phyloP scores from a whole-genome alignment of 306 rosid genomes.

The Sesbania bispinosa region DNA sequence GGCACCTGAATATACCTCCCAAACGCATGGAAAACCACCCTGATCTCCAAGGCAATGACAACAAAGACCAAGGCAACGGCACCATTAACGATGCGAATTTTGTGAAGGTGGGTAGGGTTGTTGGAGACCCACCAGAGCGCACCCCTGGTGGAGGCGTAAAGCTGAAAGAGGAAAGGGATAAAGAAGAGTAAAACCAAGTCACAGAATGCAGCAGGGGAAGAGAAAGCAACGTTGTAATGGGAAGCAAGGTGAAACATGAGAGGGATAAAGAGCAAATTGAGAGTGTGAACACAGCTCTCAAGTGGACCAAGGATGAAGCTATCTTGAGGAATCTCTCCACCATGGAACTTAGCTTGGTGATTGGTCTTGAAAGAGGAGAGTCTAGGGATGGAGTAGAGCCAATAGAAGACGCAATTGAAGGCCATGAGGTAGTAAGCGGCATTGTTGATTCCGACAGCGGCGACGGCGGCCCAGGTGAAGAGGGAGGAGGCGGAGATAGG shows the following conservation, averaged over 20 bases:
- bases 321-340: constrained; percentile 71
- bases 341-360: constrained; percentile 64
- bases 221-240: constrained; percentile 54
- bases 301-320: constrained; percentile 67
- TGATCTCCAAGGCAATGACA: constrained; percentile 79
- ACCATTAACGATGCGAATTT: constrained; percentile 74
- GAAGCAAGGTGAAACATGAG: constrained; percentile 74
- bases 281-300: constrained; percentile 76
- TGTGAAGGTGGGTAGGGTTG: constrained; percentile 53
- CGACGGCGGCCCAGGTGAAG: constrained; percentile 78
- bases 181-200: constrained; percentile 80
- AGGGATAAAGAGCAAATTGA: constrained; percentile 68
- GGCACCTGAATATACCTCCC: constrained; percentile 98
- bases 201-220: constrained; percentile 64
- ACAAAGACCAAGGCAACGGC: constrained; percentile 65
- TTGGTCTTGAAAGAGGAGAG: constrained; percentile 69
- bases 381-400: constrained; percentile 74
- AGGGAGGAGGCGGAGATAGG: constrained; percentile 72
- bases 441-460: constrained; percentile 72
- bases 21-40: constrained; percentile 87
- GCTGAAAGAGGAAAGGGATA: constrained; percentile 78
- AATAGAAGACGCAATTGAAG: constrained; percentile 75
- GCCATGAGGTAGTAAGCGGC: constrained; percentile 68
- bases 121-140: constrained; percentile 90
- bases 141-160: constrained; percentile 80